Evolutionary conservation across 1,284 basidiomycete species (phyloP).

Genomic region (Ceratobasidium sp.): DNA sequence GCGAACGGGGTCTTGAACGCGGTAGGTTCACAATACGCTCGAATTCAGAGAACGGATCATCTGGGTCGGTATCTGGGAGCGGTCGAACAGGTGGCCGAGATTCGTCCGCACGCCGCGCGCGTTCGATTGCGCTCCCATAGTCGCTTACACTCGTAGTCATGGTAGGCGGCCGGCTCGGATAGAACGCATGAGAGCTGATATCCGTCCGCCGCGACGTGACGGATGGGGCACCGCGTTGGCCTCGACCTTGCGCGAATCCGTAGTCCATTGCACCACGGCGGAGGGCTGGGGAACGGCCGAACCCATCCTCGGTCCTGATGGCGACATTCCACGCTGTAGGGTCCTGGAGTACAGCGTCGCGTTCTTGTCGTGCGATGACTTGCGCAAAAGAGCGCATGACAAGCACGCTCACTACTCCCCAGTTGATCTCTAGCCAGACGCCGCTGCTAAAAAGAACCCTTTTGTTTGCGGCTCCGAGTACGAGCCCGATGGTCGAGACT

Average conservation of each 20-base stretch:
- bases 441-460: constrained; percentile 59
- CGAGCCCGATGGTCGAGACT: constrained; percentile 62
- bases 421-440: constrained; percentile 67
- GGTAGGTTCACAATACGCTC: constrained; percentile 32
- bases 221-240: constrained; percentile 22
- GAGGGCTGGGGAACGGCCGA: constrained; percentile 29
- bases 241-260: constrained; percentile 33
- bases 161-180: constrained; percentile 15
- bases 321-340: constrained; percentile 56
- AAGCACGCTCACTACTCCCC: constrained; percentile 67
- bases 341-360: constrained; percentile 65
- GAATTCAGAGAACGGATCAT: constrained; percentile 41
- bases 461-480: constrained; percentile 63
- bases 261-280: constrained; percentile 42
- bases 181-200: constrained; percentile 37
- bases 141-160: constrained; percentile 27
- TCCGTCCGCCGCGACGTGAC: constrained; percentile 29
- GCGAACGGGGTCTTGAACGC: constrained; percentile 4
- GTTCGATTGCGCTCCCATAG: constrained; percentile 42
- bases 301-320: constrained; percentile 28
- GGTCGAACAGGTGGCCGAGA: constrained; percentile 17
- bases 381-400: constrained; percentile 69
- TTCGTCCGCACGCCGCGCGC: constrained; percentile 37
- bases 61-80: constrained; percentile 14
- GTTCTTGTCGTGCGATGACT: constrained; percentile 71